phyloP scores from a whole-genome alignment of 768 basidiomycete species.

The Leccinum boreale region DNA sequence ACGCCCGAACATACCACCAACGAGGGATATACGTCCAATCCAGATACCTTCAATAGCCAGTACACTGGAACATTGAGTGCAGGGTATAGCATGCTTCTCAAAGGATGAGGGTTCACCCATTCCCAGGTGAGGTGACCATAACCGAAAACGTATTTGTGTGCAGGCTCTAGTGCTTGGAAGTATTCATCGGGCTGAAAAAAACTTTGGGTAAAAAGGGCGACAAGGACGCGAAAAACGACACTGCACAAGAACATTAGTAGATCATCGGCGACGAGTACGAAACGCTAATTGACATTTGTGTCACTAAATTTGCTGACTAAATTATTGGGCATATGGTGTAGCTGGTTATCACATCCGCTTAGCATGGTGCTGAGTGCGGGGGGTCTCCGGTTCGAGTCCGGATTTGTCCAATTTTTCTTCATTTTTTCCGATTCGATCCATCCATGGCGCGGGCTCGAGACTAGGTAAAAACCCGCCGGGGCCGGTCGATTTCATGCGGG shows the following conservation, averaged over 20 bases:
- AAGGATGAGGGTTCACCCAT: constrained; percentile 70
- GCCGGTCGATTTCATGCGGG: background rate
- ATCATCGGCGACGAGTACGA: background rate
- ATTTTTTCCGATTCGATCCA: too few relatives aligned
- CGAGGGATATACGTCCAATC: constrained; percentile 47
- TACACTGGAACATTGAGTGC: constrained; percentile 77
- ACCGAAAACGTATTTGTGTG: constrained; percentile 84
- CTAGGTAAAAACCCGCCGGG: too few relatives aligned
- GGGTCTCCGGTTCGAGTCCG: constrained; percentile 40
- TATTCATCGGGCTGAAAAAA: constrained; percentile 98
- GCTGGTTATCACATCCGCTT: constrained; percentile 41
- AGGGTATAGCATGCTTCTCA: constrained; percentile 82
- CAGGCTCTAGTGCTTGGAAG: constrained; percentile 92
- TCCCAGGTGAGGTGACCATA: constrained; percentile 96
- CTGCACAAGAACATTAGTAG: constrained; percentile 30
- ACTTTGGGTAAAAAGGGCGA: constrained; percentile 72
- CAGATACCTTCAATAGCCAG: constrained; percentile 56
- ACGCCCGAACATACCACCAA: constrained; percentile 56
- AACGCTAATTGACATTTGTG: background rate
- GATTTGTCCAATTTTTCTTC: constrained; percentile 28
- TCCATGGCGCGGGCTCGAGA: too few relatives aligned
- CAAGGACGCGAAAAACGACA: constrained; percentile 49
- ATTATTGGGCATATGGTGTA: constrained; percentile 40
- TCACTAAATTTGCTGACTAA: background rate
- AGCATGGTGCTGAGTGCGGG: constrained; percentile 35